Percentiles rank a stretch among this genome's conserved stretches.
These are phyloP conservation scores for Suhomyces faveliae DNA, from an alignment of 805 yeast species.

Conservation along the genomic window DNA sequence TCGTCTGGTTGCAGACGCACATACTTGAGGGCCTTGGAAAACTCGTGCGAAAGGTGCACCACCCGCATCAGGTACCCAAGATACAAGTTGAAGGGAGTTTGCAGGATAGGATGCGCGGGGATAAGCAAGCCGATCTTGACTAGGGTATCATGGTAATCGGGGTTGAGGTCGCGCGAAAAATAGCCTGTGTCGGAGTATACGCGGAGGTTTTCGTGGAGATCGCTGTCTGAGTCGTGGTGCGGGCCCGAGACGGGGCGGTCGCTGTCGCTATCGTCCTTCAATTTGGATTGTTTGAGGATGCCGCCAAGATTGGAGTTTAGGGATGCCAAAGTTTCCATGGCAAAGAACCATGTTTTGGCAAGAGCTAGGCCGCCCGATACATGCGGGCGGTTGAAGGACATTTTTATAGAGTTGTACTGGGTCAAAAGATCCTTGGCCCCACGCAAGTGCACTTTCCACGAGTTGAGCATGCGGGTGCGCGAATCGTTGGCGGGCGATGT, in stretches of 20 bases:
- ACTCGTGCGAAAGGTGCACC: conserved; percentile 27
- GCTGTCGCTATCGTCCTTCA: background rate
- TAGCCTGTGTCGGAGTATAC: conserved; percentile 34
- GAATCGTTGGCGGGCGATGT: conserved; percentile 8
- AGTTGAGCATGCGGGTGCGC: conserved; percentile 10
- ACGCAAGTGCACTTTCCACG: conserved; percentile 25
- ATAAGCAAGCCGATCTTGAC: conserved; percentile 26
- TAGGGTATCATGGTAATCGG: conserved; percentile 33
- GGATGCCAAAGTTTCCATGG: conserved; percentile 23
- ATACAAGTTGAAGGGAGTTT: conserved; percentile 28
- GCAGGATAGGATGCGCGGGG: conserved; percentile 7
- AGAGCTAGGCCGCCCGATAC: conserved; percentile 23
- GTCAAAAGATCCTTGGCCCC: conserved; percentile 27
- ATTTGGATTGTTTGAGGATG: conserved; percentile 6
- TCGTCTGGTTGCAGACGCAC: conserved; percentile 15
- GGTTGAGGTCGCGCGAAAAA: conserved; percentile 22
- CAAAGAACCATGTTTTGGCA: conserved; percentile 28
- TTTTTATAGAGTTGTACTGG: conserved; percentile 16
- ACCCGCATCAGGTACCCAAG: conserved; percentile 31
- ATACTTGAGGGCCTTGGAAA: conserved; percentile 22
- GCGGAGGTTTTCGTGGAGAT: conserved; percentile 1
- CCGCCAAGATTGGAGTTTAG: conserved; percentile 18
- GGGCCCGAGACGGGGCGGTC: background rate
- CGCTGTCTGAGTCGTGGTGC: background rate
- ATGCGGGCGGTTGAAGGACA: conserved; percentile 1